phyloP scores from a whole-genome alignment of 192 early-diverging fungal genomes.

The Funneliformis geosporum region DNA sequence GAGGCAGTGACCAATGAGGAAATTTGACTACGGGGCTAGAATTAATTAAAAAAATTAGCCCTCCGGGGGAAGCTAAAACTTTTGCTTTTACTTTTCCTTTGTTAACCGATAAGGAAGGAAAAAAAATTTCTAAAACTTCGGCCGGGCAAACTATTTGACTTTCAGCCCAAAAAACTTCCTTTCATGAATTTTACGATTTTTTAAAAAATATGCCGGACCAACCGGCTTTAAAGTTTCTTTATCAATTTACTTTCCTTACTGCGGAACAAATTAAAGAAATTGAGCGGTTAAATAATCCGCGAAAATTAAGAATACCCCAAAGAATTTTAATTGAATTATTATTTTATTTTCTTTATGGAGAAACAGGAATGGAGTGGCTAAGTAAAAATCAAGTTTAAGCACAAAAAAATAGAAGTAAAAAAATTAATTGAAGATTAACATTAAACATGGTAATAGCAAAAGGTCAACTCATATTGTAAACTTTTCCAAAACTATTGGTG shows the following conservation, averaged over 20 bases:
- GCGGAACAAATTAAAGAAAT: conserved; percentile 3
- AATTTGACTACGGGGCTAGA: conserved; percentile 20
- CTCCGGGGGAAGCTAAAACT: not conserved
- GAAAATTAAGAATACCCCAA: conserved; percentile 18
- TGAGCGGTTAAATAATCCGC: conserved; percentile 19
- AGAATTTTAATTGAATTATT: conserved; percentile 20
- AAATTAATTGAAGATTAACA: too few relatives aligned
- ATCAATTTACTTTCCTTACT: conserved; percentile 13
- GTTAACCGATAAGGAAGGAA: conserved; percentile 19
- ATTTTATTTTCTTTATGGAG: conserved; percentile 13
- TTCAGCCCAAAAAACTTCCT: too few relatives aligned
- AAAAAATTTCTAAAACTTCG: conserved; percentile 20
- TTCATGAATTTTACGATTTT: conserved; percentile 23
- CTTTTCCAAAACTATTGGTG: too few relatives aligned
- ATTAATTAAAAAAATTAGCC: not conserved
- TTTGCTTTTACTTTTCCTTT: conserved; percentile 27
- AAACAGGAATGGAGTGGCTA: too few relatives aligned
- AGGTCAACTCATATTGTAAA: too few relatives aligned
- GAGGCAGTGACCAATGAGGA: conserved; percentile 20
- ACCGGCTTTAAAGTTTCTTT: not conserved
- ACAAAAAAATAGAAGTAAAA: too few relatives aligned
- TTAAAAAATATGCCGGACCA: conserved; percentile 18
- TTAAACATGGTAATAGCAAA: too few relatives aligned
- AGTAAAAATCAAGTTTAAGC: too few relatives aligned
- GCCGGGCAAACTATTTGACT: too few relatives aligned